Base-by-base conservation (phyloP, 2,329 filamentous ascomycete genomes). In the Sporothrix inflata region DNA sequence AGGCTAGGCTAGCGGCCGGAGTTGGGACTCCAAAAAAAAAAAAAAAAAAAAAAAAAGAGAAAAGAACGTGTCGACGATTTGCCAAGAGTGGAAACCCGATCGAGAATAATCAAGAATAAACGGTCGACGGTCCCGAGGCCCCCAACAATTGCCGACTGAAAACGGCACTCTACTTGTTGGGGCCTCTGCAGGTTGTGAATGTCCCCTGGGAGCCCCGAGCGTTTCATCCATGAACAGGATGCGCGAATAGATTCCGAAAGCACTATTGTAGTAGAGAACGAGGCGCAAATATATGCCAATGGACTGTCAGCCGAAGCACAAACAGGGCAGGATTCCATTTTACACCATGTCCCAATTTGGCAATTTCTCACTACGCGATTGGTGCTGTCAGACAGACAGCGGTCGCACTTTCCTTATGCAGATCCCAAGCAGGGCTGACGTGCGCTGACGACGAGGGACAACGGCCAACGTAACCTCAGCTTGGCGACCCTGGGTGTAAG, bases 111-210 rank as follows among this genome's bases (percentile, higher is more conserved):
- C 40, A 65, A 65, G 5, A 30, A 27, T 27, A 47, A 11, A 16
- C 40, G 38, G 11, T 30, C 12, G 38, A 47, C 61, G 30, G 12
- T 47, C 61, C 61, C 61, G 61, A 65, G 61, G 61, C 42, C 61
- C 57, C 61, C 61, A 65, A 65, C 61, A 65, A 65, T 24, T 40
- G 34, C 7, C 8, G n/a, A n/a, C n/a, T n/a, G n/a, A n/a, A 19
- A 57, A 34, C 53, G 53, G 6, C 30, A 34, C 30, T 34, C 30
- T 34, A 34, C 30, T 45, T 45, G 42, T 45, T 45, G 42, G 42
- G 42, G 42, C 42, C 42, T 3, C 30, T 34, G 30, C 30, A 6
- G 30, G 30, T 34, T 34, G 3, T 3, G 3, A 6, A 34, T 6
- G 3, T 34, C 30, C 3, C 30, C 30, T 34, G 6, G 30, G 30